Conservation (phyloP, 1,139 yeast species). For the Blastobotrys petasosporus region DNA sequence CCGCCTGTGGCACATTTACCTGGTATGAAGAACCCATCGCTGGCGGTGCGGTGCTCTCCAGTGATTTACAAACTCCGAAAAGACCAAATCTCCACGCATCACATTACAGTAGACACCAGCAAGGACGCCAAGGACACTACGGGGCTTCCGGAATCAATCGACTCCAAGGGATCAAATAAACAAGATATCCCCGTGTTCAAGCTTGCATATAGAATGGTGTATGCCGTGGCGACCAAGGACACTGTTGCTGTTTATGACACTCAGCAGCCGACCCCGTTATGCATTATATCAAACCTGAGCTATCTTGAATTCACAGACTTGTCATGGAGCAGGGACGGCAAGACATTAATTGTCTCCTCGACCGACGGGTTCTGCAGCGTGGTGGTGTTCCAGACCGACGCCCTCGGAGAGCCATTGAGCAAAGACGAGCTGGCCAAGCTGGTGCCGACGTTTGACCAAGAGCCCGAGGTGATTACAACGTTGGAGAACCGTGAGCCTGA, state of each 20-base stretch:
- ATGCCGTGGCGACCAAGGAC: conserved; percentile 92
- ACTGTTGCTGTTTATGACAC: conserved; percentile 83
- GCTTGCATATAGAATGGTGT: conserved; percentile 71
- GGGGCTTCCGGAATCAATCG: conserved; percentile 11
- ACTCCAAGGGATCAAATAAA: background rate
- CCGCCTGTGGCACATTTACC: conserved; percentile 75
- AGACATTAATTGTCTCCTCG: conserved; percentile 67
- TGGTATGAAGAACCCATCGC: conserved; percentile 75
- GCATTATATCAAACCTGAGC: conserved; percentile 72
- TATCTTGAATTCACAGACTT: conserved; percentile 85
- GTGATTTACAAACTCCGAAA: conserved; percentile 44
- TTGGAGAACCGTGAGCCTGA: conserved; percentile 3
- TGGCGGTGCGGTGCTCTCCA: conserved; percentile 76
- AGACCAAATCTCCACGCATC: conserved; percentile 11
- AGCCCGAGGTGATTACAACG: background rate
- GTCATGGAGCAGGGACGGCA: conserved; percentile 77
- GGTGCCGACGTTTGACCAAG: background rate
- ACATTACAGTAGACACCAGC: conserved; percentile 8
- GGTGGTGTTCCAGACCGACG: conserved; percentile 45
- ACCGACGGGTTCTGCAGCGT: conserved; percentile 91
- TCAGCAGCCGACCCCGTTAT: conserved; percentile 58
- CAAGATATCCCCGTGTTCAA: conserved; percentile 37
- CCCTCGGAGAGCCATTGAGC: conserved; percentile 46
- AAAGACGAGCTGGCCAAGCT: background rate
- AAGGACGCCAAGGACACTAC: background rate